A percentile compares a stretch with the other conserved stretches of the same genome.
Evolutionary conservation across 139 green algal species (phyloP).

Genomic region (Bryopsis sp.): DNA sequence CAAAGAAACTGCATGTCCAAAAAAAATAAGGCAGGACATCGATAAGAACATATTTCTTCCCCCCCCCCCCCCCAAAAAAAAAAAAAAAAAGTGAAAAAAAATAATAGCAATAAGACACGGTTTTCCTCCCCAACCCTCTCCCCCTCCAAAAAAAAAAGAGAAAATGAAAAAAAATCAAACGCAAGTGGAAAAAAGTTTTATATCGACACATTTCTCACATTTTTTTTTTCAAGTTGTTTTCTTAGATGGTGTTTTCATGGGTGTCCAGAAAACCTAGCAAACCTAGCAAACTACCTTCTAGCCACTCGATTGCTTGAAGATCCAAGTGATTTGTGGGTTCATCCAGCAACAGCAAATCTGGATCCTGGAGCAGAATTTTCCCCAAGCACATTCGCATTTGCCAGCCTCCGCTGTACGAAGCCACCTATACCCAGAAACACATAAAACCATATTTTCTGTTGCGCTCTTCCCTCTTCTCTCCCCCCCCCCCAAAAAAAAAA

Average conservation of each 20-base stretch:
- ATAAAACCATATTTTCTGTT: background rate
- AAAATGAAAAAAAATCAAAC: too few species aligned
- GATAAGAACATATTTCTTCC: background rate
- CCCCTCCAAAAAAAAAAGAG: too few species aligned
- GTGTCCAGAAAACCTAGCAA: too few species aligned
- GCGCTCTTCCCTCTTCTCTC: background rate
- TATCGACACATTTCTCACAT: too few species aligned
- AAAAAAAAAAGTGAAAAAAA: background rate
- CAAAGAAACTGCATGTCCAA: too few species aligned
- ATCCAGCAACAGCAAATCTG: slow-evolving; percentile 88
- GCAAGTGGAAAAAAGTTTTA: too few species aligned
- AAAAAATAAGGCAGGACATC: slow-evolving; percentile 1
- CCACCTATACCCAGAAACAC: slow-evolving; percentile 23
- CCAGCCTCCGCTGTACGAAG: slow-evolving; percentile 79
- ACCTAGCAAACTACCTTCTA: slow-evolving; percentile 73
- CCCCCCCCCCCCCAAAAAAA: background rate
- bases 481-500: background rate
- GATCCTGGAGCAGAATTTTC: slow-evolving; percentile 95
- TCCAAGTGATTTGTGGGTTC: slow-evolving; percentile 99
- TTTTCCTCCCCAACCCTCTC: too few species aligned
- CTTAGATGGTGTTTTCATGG: too few species aligned
- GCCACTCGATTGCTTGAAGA: slow-evolving; percentile 94
- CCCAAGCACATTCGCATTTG: slow-evolving; percentile 99
- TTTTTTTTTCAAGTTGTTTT: too few species aligned
- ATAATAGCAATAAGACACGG: too few species aligned